Base-by-base conservation (phyloP, 1,284 basidiomycete genomes). In the Microbotryum intermedium region DNA sequence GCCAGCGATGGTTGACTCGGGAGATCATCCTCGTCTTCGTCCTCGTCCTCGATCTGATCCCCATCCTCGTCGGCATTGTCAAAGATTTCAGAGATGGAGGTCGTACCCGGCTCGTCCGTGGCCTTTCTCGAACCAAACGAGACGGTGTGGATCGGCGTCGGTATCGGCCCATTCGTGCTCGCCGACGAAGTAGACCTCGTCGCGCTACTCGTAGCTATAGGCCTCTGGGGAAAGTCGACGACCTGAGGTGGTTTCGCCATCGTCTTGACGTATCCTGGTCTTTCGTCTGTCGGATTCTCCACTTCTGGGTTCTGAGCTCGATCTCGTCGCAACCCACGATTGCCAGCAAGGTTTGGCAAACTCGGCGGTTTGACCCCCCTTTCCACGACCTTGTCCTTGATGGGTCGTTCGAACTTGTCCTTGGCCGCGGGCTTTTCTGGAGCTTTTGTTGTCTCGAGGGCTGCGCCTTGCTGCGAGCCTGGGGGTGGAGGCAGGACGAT, bases 371-470 rank as follows among this genome's bases (percentile, higher is more conserved):
- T 39, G 20, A 67, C 16, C n/a, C 56, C 54, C n/a, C 56, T 53
- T 57, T 67, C 66, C 25, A 67, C 50, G 18, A 67, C 61, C 16
- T 26, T 25, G 6, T 67, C 66, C 57, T 60, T 59, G 28, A 65
- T 62, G 39, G 66, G 66, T 0, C 66, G 50, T 13, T 49, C 42
- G 13, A 50, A 42, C 43, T 16, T 34, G 13, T 11, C 39, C 43
- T 20, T 29, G 1, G 6, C 30, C 18, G 34, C 8, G 13, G 55
- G 39, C 13, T 25, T 25, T 51, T n/a, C 2, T 13, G 50, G 8
- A n/a, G 50, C 25, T 10, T 13, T 20, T 11, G 10, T n/a, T 9
- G 50, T n/a, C 6, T 23, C 26, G 23, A 11, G 10, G 10, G 25
- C 28, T n/a, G 9, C 29, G 10, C 9, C 50, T 23, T 9, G 8